Conservation (phyloP, 208 protist genomes). For the Blastocrithidia nonstop region DNA sequence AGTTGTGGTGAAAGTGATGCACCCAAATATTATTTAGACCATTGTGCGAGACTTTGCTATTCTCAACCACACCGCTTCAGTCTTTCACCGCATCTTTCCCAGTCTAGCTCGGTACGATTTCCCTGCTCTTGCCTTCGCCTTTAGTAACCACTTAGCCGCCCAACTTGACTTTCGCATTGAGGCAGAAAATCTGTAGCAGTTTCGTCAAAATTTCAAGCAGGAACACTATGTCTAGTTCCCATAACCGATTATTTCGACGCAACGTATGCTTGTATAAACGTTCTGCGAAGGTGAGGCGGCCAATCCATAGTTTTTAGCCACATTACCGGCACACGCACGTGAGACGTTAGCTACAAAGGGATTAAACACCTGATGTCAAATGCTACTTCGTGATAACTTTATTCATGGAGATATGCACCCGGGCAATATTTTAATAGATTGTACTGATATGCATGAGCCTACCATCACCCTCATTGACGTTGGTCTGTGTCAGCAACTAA, state of each 20-base stretch:
- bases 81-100: slow-evolving; percentile 18
- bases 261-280: slow-evolving; percentile 73
- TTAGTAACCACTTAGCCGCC: slow-evolving; percentile 65
- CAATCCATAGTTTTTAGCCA: slow-evolving; percentile 61
- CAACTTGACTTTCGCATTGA: slow-evolving; percentile 86
- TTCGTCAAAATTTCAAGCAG: slow-evolving; percentile 67
- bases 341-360: slow-evolving; percentile 70
- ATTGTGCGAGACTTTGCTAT: slow-evolving; percentile 80
- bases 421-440: slow-evolving; percentile 85
- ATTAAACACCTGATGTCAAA: slow-evolving; percentile 87
- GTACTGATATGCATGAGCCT: slow-evolving; percentile 51
- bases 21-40: slow-evolving; percentile 69
- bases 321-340: slow-evolving; percentile 52
- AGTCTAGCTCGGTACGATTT: slow-evolving; percentile 39
- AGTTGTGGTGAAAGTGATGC: slow-evolving; percentile 85
- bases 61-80: slow-evolving; percentile 26
- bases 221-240: slow-evolving; percentile 73
- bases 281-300: slow-evolving; percentile 75
- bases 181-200: slow-evolving; percentile 68
- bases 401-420: slow-evolving; percentile 89
- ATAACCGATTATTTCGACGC: slow-evolving; percentile 63
- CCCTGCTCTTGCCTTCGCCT: slow-evolving; percentile 39
- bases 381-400: slow-evolving; percentile 85
- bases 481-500: slow-evolving; percentile 78
- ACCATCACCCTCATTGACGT: slow-evolving; percentile 78